Percentiles rank a stretch among this genome's conserved stretches.
phyloP scores from a whole-genome alignment of 2,329 filamentous ascomycete genomes.

The Fusarium sp. region DNA sequence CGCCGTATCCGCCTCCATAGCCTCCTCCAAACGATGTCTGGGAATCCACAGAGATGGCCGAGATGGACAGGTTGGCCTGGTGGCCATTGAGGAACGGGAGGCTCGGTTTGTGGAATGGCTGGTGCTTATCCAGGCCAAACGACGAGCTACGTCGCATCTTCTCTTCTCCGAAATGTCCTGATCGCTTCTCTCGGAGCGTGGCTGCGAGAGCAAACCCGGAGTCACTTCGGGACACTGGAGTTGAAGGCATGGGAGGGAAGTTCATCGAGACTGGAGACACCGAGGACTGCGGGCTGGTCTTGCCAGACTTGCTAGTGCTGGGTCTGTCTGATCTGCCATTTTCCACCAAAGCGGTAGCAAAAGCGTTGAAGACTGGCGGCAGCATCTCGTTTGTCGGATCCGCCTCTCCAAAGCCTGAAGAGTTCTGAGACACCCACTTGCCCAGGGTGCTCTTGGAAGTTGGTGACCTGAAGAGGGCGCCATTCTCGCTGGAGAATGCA shows the following conservation, averaged over 20 bases:
- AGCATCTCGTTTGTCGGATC: slow-evolving; percentile 63
- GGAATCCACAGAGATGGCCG: slow-evolving; percentile 70
- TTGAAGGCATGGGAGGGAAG: slow-evolving; percentile 81
- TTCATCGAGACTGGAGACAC: slow-evolving; percentile 82
- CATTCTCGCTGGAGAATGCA: slow-evolving; percentile 88
- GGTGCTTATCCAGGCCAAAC: slow-evolving; percentile 81
- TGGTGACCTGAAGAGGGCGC: slow-evolving; percentile 80
- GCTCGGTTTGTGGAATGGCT: slow-evolving; percentile 75
- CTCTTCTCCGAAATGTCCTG: slow-evolving; percentile 87
- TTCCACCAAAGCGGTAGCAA: slow-evolving; percentile 80
- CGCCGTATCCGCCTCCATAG: slow-evolving; percentile 60
- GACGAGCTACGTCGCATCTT: slow-evolving; percentile 91
- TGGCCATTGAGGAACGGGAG: slow-evolving; percentile 79
- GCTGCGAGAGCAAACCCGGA: slow-evolving; percentile 89
- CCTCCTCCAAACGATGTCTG: slow-evolving; percentile 74
- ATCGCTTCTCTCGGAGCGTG: slow-evolving; percentile 92
- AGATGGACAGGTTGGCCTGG: slow-evolving; percentile 69
- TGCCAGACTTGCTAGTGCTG: slow-evolving; percentile 75
- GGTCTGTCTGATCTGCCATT: slow-evolving; percentile 78
- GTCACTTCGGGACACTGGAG: slow-evolving; percentile 88
- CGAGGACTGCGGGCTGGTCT: slow-evolving; percentile 71
- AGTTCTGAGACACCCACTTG: slow-evolving; percentile 90
- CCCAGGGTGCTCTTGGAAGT: slow-evolving; percentile 79
- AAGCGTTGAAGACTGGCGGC: slow-evolving; percentile 89
- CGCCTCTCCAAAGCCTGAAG: slow-evolving; percentile 83